Evolutionary conservation across 2,329 filamentous ascomycete genomes (phyloP), one percentile per base, ranked within the genome.

Genomic region (Talaromyces sp.): DNA sequence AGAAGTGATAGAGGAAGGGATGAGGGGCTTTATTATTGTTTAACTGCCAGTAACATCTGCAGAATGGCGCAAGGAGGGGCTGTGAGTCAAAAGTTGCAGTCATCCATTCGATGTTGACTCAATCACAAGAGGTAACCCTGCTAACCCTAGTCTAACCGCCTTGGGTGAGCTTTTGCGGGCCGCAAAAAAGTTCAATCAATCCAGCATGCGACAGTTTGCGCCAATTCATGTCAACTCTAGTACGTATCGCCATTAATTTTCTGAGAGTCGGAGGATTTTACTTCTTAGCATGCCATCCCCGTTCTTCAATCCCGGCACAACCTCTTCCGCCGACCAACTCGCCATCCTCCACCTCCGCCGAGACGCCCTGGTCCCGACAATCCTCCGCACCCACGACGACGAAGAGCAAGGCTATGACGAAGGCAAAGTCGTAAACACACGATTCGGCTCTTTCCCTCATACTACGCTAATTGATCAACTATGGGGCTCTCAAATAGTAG

Each of bases 401-500:
- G 84, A 86, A 49, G 84, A 89, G 68, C 85, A 89, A 73, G 90
- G 90, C 66, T 93, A 93, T 72, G 85, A 86, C 35, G 90, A 93
- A 74, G 90, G 90, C 41, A 89, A 88, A 56, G 90, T 92, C 2
- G 87, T 93, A 62, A 98, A 97, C 79, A 99, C 94, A 1, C 89
- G 93, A 52, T 99, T 97, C 73, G 95, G 95, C 58, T 97, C 93
- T 0, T 94, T 93, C 67, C 91, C 91, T 0, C 91, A 94, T 74
- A 90, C 86, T 11, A 93, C 91, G 0, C 79, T 94, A 54, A 85
- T 97, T 63, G 84, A 87, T 5, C 83, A 93, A 62, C 90, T 91
- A 49, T 98, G 94, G 94, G 95, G 95, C 33, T 92, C 91, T 7
- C 95, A 98, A 75, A 89, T 98, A 24, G 86, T 92, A 56, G 95